Conservation (phyloP, 225 moss, liverwort and hornwort genomes). For the Ulota crispa region DNA sequence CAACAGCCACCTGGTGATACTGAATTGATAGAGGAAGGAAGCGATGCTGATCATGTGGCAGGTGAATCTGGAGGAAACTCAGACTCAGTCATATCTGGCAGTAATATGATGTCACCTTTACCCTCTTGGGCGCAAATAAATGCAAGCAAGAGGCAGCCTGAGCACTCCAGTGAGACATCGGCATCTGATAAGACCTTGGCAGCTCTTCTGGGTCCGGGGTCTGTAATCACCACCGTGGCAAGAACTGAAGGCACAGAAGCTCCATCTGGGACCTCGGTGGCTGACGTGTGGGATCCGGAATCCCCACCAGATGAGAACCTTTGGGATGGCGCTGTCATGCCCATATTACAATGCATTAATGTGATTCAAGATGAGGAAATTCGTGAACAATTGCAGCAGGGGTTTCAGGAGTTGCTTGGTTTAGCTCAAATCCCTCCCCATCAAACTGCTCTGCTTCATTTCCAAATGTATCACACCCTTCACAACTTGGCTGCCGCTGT, state of each 20-base stretch:
- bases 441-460: conserved; percentile 68
- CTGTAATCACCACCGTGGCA: conserved; percentile 24
- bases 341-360: conserved; percentile 45
- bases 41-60: neutral
- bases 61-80: neutral
- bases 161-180: conserved; percentile 17
- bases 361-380: conserved; percentile 40
- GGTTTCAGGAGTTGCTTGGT: conserved; percentile 39
- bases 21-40: conserved; percentile 5
- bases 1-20: neutral
- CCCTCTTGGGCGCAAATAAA: conserved; percentile 27
- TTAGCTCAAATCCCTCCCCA: conserved; percentile 66
- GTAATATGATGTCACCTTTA: neutral
- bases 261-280: conserved; percentile 23
- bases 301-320: conserved; percentile 21
- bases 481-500: conserved; percentile 37
- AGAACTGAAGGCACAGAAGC: conserved; percentile 19
- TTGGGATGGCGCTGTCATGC: conserved; percentile 64
- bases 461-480: conserved; percentile 59
- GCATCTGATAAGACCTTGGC: conserved; percentile 17
- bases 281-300: conserved; percentile 20
- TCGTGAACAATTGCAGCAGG: conserved; percentile 38
- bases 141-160: neutral
- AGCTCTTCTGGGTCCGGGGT: conserved; percentile 29
- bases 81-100: neutral